A percentile compares a stretch with the other conserved stretches of the same genome.
These are phyloP conservation scores for Salvia miltiorrhiza DNA, from an alignment of 257 asterid genomes.

Conservation along the genomic window DNA sequence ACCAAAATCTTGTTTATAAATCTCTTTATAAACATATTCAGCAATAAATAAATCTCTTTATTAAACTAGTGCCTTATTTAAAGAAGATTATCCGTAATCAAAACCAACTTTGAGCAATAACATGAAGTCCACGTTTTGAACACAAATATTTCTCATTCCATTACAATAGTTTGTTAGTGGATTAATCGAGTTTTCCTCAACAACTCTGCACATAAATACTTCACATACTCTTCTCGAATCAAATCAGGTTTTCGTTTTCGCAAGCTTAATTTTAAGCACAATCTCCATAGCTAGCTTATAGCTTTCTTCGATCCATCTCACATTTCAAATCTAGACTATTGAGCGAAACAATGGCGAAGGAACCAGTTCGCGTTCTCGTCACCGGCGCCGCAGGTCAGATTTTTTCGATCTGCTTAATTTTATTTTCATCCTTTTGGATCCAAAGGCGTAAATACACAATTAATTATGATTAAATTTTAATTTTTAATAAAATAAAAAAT, in stretches of 20 bases:
- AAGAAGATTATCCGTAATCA: too few species aligned
- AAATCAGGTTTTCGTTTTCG: neutral
- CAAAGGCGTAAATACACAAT: too few species aligned
- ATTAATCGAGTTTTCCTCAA: neutral
- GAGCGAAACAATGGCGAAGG: slow-evolving; percentile 25
- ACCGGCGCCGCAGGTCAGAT: slow-evolving; percentile 43
- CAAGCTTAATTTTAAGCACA: neutral
- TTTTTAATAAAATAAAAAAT: too few species aligned
- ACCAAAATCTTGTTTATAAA: too few species aligned
- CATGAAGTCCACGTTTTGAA: neutral
- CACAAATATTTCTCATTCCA: neutral
- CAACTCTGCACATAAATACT: neutral
- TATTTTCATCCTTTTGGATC: neutral
- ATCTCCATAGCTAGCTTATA: too few species aligned
- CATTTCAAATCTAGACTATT: neutral
- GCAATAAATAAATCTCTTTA: too few species aligned
- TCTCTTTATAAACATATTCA: too few species aligned
- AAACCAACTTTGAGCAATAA: neutral
- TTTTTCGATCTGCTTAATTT: neutral
- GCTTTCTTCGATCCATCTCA: neutral
- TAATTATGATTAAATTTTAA: too few species aligned
- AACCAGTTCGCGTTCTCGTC: slow-evolving; percentile 40
- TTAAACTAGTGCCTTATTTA: too few species aligned
- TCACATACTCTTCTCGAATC: slow-evolving; percentile 1
- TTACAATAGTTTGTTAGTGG: neutral